Evolutionary conservation across 2,329 filamentous ascomycete species (phyloP).

Genomic region (Trichoderma sp.): DNA sequence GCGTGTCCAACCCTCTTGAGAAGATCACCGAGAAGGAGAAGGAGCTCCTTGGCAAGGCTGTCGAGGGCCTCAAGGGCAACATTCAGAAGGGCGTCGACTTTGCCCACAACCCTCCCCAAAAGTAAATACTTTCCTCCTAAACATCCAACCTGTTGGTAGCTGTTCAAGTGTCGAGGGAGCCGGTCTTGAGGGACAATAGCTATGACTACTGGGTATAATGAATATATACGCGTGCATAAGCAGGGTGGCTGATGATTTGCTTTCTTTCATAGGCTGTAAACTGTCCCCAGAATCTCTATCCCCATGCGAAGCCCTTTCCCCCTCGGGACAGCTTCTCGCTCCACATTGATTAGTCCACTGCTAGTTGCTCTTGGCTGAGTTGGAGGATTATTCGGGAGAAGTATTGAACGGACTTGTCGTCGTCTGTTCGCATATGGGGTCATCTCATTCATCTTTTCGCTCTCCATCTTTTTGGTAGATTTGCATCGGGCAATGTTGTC

Average conservation of each 20-base stretch:
- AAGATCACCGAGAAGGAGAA: conserved; percentile 84
- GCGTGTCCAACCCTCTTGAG: conserved; percentile 76
- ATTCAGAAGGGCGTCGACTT: conserved; percentile 93
- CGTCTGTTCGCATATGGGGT: background rate
- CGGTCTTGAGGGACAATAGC: conserved; percentile 32
- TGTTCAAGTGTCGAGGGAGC: conserved; percentile 30
- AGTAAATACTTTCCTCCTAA: conserved; percentile 57
- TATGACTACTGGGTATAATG: conserved; percentile 38
- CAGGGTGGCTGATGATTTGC: conserved; percentile 37
- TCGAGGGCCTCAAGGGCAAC: conserved; percentile 83
- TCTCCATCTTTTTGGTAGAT: background rate
- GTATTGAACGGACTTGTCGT: background rate
- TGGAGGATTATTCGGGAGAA: background rate
- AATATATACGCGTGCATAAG: conserved; percentile 35
- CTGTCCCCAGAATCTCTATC: conserved; percentile 21
- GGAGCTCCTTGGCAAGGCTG: conserved; percentile 73
- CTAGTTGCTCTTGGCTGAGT: background rate
- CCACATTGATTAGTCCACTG: background rate
- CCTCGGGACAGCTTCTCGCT: background rate
- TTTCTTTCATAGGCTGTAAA: conserved; percentile 39
- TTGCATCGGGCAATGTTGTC: background rate
- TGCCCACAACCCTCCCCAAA: conserved; percentile 81
- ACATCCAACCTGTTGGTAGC: conserved; percentile 27
- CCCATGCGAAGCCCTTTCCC: background rate
- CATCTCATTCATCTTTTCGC: background rate